Percentiles rank a stretch among this genome's conserved stretches.
phyloP scores from a whole-genome alignment of 2,329 filamentous ascomycete species.

The Alternaria dauci region DNA sequence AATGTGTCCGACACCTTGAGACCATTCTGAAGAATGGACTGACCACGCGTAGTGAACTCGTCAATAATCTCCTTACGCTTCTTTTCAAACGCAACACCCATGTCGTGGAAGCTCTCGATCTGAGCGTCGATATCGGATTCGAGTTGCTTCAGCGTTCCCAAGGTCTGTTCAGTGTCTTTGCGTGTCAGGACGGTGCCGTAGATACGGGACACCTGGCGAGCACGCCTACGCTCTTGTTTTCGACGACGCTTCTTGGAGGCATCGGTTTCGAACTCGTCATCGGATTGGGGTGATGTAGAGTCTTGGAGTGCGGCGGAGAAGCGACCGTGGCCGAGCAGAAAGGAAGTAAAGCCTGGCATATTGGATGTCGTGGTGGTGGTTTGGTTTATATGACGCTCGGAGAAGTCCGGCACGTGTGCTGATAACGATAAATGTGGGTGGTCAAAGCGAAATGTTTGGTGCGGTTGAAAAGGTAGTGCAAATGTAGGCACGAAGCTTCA shows the following conservation, averaged over 20 bases:
- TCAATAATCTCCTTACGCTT: background rate
- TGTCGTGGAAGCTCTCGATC: background rate
- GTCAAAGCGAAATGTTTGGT: background rate
- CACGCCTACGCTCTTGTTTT: background rate
- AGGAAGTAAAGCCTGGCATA: slow-evolving; percentile 11
- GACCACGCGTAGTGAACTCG: background rate
- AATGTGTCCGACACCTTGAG: background rate
- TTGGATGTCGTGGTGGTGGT: background rate
- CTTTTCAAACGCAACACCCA: background rate
- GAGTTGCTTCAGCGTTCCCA: background rate
- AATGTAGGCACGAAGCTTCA: background rate
- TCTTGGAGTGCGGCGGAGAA: background rate
- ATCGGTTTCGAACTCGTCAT: background rate
- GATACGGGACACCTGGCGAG: background rate
- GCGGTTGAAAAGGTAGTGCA: background rate
- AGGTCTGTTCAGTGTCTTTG: background rate
- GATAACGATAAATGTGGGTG: background rate
- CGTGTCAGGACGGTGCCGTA: background rate
- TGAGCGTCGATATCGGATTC: background rate
- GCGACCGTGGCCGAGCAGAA: background rate
- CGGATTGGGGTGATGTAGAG: background rate
- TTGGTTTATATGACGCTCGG: background rate
- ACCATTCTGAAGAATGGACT: background rate
- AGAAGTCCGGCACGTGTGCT: background rate
- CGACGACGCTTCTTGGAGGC: background rate